Base-by-base conservation (phyloP, 129 eudicot genomes). In the Chrysanthemum lavandulifolium region DNA sequence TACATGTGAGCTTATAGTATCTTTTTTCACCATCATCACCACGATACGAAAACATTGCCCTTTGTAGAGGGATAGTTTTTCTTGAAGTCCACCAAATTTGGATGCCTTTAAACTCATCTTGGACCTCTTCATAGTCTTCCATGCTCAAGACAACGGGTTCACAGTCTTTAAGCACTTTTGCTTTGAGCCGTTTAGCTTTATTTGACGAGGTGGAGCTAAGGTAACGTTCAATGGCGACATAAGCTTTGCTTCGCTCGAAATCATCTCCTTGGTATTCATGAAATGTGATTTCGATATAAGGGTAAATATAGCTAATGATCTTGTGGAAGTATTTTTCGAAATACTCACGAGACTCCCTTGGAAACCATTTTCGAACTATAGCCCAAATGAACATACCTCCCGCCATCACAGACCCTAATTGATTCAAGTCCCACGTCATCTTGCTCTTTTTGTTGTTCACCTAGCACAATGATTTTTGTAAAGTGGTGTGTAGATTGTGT, bases 41-140 rank as follows among this genome's bases (percentile, higher is more conserved):
- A 0, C 77, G 61, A 59, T 69, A 65, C 16, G 48, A 73, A 15
- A 78, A 69, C 3, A 78, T 59, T 33, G 77, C 33, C 15, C 50
- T 75, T 7, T 23, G 58, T 19, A 13, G 10, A 0, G 82, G 76
- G 52, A 49, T 21, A 5, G 3, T 27, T 50, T 61, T 74, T 16
- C 67, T 61, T 2, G 87, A 79, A 10, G 69, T 18, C 92, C 92
- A 87, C 81, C 87, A 73, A 13, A 87, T 45, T 60, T 77, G 71
- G 62, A 80, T 58, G 6, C 87, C 89, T 3, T 71, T 6, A 63
- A 50, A 84, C 29, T 79, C 87, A 25, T 87, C 92, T 3, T 75
- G 70, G 71, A 87, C 86, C 36, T 87, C 87, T 64, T 87, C 89
- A 43, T 79, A 27, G 10, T 81, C 84, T 1, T 76, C 92, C 87